Evolutionary conservation across 1,284 basidiomycete genomes (phyloP), one percentile per base, ranked within the genome.

Genomic region (Laetiporus sulphureus): DNA sequence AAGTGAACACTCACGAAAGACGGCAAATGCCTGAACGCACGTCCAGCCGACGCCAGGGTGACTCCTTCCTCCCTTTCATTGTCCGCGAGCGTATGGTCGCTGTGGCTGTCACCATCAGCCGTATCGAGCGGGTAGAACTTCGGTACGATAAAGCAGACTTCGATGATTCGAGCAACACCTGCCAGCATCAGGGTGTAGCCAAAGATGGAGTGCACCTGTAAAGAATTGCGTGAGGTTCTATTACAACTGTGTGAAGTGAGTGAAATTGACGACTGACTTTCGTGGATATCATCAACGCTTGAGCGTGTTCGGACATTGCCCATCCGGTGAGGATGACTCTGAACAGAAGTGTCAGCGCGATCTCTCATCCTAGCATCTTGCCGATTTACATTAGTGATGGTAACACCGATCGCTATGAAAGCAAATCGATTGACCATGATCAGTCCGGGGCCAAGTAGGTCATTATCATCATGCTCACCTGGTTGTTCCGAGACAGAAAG

Each of bases 221-320:
- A 2, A 25, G 20, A 8, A 2, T 29, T 29, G 7, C 32, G 8
- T 11, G 8, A 11, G 32, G 32, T 10, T 11, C 16, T 2, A 8
- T 2, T 19, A 41, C 22, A 15, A 34, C 32, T 15, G 32, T 15
- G 27, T 24, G 20, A 34, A 20, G 12, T 20, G 21, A 34, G 21
- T 11, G 23, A 40, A 36, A 18, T n/a, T 3, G 25, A 16, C 22
- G 18, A 46, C 50, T 49, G 21, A 87, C 86, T 67, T 81, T 83
- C 2, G 89, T 88, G 1, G 88, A 90, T 36, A 94, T 71, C 78
- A 82, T 83, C 40, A 93, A 68, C 7, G 77, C 79, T 66, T 97
- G 94, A 2, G 78, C 78, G 53, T 97, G 94, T 31, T 88, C 83
- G 3, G 88, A 87, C 91, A 97, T 95, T 0, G 87, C 93, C 86